phyloP scores from a whole-genome alignment of 75 land plant genomes.

The Chamaecyparis obtusa region DNA sequence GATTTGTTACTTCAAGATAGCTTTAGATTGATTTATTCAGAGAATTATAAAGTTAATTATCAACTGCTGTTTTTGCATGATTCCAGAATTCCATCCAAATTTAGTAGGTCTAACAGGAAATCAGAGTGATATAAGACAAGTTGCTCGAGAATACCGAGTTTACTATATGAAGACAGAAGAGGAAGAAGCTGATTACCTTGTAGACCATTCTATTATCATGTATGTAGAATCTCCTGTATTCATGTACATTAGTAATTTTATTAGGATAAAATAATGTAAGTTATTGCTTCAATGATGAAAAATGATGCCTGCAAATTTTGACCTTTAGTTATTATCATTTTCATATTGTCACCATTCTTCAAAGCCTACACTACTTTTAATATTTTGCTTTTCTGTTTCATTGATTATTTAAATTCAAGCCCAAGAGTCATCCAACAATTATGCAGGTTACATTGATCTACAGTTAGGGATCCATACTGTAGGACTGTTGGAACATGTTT shows the following conservation, averaged over 20 bases:
- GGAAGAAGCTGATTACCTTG: conserved; percentile 91
- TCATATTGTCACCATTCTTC: background rate
- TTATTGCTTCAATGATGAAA: background rate
- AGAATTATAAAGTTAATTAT: background rate
- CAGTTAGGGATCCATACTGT: background rate
- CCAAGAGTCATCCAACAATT: background rate
- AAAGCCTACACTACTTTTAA: background rate
- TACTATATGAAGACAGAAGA: conserved; percentile 98
- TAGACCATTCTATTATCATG: conserved; percentile 98
- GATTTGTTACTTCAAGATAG: background rate
- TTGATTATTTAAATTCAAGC: too few relatives aligned
- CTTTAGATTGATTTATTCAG: background rate
- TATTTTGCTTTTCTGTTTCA: background rate
- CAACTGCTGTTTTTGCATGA: background rate
- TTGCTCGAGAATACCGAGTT: conserved; percentile 85
- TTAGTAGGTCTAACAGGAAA: conserved; percentile 86
- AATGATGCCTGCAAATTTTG: background rate
- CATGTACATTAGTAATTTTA: background rate
- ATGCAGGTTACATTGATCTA: background rate
- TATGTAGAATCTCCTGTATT: conserved; percentile 25
- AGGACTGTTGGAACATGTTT: too few relatives aligned
- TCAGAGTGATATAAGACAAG: conserved; percentile 61
- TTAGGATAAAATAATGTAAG: background rate
- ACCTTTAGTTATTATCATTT: background rate
- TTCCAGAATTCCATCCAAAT: conserved; percentile 88